Base-by-base conservation (phyloP, 768 basidiomycete genomes). In the Tricholoma matsutake region DNA sequence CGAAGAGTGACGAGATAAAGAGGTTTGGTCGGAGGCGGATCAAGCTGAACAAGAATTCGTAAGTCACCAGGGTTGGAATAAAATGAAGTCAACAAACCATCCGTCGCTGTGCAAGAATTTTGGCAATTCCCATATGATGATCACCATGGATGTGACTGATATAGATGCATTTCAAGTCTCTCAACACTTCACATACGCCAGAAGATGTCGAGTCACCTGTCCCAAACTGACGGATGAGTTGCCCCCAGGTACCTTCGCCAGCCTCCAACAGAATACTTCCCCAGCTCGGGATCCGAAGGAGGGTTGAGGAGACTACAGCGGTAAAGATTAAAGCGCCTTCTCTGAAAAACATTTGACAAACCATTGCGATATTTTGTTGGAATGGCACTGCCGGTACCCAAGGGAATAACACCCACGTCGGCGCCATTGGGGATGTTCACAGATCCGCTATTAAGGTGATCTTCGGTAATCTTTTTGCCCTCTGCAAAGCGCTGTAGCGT, bases 211-310 rank as follows among this genome's bases (percentile, higher is more conserved):
- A 60, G 4, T 65, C 68, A 35, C 81, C 78, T 16, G 76, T 68
- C 1, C 94, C 94, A 68, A 88, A 96, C 53, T 87, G 83, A 3
- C 96, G 82, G 2, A 80, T 79, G 3, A 98, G 80, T 68, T 98
- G 96, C 1, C 95, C 95, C 81, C 89, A 90, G 0, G 95, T 94
- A 0, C 94, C 95, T 75, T 98, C 96, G 0, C 96, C 96, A 0
- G 83, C 83, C 64, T 98, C 96, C 2, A 98, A 80, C n/a, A 98
- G 75, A 34, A 97, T 75, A 62, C 83, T 86, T 0, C 92, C 92
- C 58, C 79, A 79, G 0, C 76, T 73, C 0, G 96, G 94, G 35
- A 96, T 86, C 53, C 81, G 80, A 6, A 98, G 75, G 4, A 96
- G 79, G 0, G 90, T 94, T 0, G 87, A 81, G 14, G 91, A 91